These are phyloP conservation scores for Xylariaceae sp. DNA, from an alignment of 2,329 filamentous ascomycete species.

Conservation along the genomic window DNA sequence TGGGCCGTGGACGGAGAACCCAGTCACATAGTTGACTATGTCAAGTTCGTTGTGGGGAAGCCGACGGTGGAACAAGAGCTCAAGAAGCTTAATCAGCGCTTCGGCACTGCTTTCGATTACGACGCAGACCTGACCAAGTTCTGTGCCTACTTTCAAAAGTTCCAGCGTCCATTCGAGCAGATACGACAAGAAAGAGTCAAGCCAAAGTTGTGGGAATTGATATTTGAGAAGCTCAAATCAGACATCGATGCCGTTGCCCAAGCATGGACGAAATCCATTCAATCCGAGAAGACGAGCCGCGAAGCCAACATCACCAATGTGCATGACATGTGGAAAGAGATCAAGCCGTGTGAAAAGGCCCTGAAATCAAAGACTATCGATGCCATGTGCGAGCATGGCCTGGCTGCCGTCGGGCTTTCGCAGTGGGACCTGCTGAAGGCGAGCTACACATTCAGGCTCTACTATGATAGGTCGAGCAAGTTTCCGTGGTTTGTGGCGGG, in stretches of 20 bases:
- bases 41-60: slow-evolving; percentile 54
- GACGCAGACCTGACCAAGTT: slow-evolving; percentile 25
- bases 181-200: slow-evolving; percentile 12
- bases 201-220: slow-evolving; percentile 21
- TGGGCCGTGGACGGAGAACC: slow-evolving; percentile 25
- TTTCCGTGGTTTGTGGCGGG: slow-evolving; percentile 49
- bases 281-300: slow-evolving; percentile 7
- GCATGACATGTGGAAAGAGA: slow-evolving; percentile 40
- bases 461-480: slow-evolving; percentile 19
- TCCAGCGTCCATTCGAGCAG: slow-evolving; percentile 21
- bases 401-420: slow-evolving; percentile 28
- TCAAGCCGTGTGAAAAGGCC: slow-evolving; percentile 33
- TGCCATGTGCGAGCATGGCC: slow-evolving; percentile 29
- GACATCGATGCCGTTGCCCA: slow-evolving; percentile 29
- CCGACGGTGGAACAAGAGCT: slow-evolving; percentile 37
- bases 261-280: slow-evolving; percentile 30
- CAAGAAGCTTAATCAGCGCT: slow-evolving; percentile 27
- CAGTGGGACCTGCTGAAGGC: slow-evolving; percentile 50
- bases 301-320: slow-evolving; percentile 31
- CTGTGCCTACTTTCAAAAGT: slow-evolving; percentile 32
- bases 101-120: slow-evolving; percentile 20
- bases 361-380: slow-evolving; percentile 24
- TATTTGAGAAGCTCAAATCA: slow-evolving; percentile 33
- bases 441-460: slow-evolving; percentile 43
- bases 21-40: slow-evolving; percentile 57